Conservation (phyloP, 345 rosid genomes). For the Erucastrum elatum region DNA sequence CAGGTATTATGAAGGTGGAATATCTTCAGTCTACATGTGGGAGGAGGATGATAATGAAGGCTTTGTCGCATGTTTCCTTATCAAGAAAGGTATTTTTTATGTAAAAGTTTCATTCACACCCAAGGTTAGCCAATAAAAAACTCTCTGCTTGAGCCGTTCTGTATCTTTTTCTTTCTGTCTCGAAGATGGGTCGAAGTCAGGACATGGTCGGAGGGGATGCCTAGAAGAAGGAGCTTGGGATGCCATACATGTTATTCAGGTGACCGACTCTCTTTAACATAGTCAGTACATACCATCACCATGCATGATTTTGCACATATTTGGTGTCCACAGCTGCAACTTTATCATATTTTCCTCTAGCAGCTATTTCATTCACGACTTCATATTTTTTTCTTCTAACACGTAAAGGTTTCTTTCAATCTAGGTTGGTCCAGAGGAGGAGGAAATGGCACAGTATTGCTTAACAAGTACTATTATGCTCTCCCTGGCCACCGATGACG, state of each 20-base stretch:
- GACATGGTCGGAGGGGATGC: constrained; percentile 90
- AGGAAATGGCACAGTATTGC: constrained; percentile 78
- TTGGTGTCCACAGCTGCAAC: constrained; percentile 8
- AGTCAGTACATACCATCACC: neutral
- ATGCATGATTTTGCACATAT: neutral
- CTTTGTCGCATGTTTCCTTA: constrained; percentile 88
- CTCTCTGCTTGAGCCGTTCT: constrained; percentile 12
- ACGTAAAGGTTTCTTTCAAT: constrained; percentile 6
- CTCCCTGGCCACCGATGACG: constrained; percentile 83
- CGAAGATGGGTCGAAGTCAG: constrained; percentile 89
- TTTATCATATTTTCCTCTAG: neutral
- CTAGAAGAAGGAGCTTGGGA: constrained; percentile 99
- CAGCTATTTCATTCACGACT: neutral
- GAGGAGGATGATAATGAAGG: constrained; percentile 93
- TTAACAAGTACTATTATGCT: constrained; percentile 96
- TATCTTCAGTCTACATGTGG: constrained; percentile 97
- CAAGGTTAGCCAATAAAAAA: neutral
- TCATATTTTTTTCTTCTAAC: constrained; percentile 1
- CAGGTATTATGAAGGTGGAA: constrained; percentile 99
- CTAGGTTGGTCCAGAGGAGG: constrained; percentile 90
- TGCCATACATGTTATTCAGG: constrained; percentile 96
- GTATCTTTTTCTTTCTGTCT: neutral
- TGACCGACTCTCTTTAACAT: constrained; percentile 25
- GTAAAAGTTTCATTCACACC: neutral
- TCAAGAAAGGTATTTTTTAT: constrained; percentile 78